Evolutionary conservation across 1,284 basidiomycete genomes (phyloP), one percentile per base, ranked within the genome.

Genomic region (Cronartium ribicola): DNA sequence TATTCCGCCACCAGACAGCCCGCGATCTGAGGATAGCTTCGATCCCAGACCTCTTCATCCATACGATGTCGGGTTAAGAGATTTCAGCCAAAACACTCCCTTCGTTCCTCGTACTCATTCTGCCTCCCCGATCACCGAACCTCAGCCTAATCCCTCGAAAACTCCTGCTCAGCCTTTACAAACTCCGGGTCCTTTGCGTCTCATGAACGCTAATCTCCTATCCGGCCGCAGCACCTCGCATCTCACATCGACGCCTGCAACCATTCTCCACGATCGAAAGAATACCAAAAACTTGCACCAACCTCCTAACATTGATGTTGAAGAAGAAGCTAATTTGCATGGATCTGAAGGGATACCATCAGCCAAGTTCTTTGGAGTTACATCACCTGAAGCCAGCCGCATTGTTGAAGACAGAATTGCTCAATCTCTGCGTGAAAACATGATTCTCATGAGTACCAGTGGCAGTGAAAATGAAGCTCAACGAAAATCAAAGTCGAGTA

Each of bases 171-270:
- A 72, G 41, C 43, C 63, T 51, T 40, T 51, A 20, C 39, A 48
- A 46, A 8, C 22, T 14, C 22, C 39, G 55, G 36, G 36, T 44
- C 44, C n/a, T 10, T 39, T 51, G n/a, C 63, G 57, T 17, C 70
- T 63, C 11, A 59, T 63, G 20, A 72, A 72, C 46, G 59, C 22
- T 3, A 48, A 66, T n/a, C 48, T 43, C 40, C 48, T 63, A 22
- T 61, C 48, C 29, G 36, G 46, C 41, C 57, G 20, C 8, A 20
- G 57, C 51, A 61, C 51, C n/a, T 72, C 70, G 39, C 70, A 62
- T 41, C 17, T 72, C 62, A 72, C 70, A n/a, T 72, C 70, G 11
- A 72, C 70, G 22, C 70, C 70, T 57, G 70, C 70, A 39, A 55
- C 44, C 20, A 37, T 65, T 41, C 46, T 59, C 43, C 48, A 20